Conservation (phyloP, 306 rosid species). For the Astragalus membranaceus region DNA sequence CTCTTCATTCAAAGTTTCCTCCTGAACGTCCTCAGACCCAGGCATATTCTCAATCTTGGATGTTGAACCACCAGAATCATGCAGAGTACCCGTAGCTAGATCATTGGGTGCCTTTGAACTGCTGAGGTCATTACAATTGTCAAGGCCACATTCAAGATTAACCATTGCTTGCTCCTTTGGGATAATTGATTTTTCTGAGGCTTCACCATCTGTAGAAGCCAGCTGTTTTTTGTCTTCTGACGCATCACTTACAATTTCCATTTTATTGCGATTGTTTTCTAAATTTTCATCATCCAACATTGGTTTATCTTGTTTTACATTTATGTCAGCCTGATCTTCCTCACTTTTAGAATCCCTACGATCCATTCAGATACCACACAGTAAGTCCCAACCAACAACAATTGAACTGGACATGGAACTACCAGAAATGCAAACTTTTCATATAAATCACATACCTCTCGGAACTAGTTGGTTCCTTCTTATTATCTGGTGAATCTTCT, state of each 20-base stretch:
- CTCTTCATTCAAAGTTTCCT: conserved; percentile 34
- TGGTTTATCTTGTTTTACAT: conserved; percentile 36
- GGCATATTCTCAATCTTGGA: conserved; percentile 39
- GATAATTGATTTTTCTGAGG: conserved; percentile 29
- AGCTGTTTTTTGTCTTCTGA: conserved; percentile 34
- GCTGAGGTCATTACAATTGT: conserved; percentile 34
- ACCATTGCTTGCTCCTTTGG: conserved; percentile 31
- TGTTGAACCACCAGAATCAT: conserved; percentile 31
- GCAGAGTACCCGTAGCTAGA: conserved; percentile 30
- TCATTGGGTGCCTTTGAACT: conserved; percentile 34
- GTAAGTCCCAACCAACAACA: conserved; percentile 30
- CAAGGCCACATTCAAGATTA: conserved; percentile 24
- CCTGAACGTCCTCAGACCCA: conserved; percentile 37
- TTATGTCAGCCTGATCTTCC: conserved; percentile 32
- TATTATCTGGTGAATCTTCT: conserved; percentile 67
- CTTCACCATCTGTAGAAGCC: conserved; percentile 24
- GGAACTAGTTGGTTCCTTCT: conserved; percentile 40
- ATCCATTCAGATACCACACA: conserved; percentile 30
- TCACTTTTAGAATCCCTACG: conserved; percentile 39
- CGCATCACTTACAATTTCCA: conserved; percentile 33
- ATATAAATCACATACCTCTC: conserved; percentile 48
- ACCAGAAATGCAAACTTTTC: conserved; percentile 14
- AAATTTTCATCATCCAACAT: conserved; percentile 31
- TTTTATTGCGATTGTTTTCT: conserved; percentile 26
- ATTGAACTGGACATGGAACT: conserved; percentile 9